Conservation (phyloP, 1,284 basidiomycete genomes). For the Ganoderma leucocontextum region DNA sequence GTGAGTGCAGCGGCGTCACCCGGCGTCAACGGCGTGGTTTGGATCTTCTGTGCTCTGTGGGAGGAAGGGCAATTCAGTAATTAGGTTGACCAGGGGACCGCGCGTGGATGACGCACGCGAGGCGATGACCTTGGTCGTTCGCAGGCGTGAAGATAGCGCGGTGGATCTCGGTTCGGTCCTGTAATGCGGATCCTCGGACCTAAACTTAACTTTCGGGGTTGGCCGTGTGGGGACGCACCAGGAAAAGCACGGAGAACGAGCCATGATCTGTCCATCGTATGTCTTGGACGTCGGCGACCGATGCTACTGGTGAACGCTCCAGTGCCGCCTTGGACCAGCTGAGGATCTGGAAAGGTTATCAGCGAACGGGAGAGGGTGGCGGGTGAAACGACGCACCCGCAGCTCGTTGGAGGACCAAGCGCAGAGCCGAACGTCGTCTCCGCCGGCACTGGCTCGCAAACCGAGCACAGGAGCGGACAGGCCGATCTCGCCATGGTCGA, state of each 20-base stretch:
- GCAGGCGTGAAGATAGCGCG: constrained; percentile 33
- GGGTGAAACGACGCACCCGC: constrained; percentile 44
- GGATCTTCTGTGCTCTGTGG: constrained; percentile 26
- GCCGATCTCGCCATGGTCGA: constrained; percentile 42
- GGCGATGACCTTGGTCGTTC: constrained; percentile 30
- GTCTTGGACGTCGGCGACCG: constrained; percentile 42
- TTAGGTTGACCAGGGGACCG: not conserved
- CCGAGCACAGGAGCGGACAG: constrained; percentile 43
- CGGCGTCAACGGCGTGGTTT: constrained; percentile 25
- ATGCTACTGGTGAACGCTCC: constrained; percentile 11
- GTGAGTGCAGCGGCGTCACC: constrained; percentile 27
- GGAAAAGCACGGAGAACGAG: constrained; percentile 24
- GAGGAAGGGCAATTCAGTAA: not conserved
- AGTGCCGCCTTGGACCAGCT: constrained; percentile 14
- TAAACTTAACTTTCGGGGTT: not conserved
- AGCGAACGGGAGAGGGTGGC: not conserved
- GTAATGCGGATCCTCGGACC: constrained; percentile 9
- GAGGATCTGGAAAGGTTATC: constrained; percentile 15
- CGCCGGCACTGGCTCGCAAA: constrained; percentile 42
- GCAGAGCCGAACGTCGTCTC: constrained; percentile 45
- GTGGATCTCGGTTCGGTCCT: constrained; percentile 57
- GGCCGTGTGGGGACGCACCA: constrained; percentile 10
- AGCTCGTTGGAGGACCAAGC: constrained; percentile 56
- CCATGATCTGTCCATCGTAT: constrained; percentile 50
- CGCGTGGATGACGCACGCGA: constrained; percentile 8